Evolutionary conservation across 1,284 basidiomycete species (phyloP).

Genomic region (Moesziomyces sp.): DNA sequence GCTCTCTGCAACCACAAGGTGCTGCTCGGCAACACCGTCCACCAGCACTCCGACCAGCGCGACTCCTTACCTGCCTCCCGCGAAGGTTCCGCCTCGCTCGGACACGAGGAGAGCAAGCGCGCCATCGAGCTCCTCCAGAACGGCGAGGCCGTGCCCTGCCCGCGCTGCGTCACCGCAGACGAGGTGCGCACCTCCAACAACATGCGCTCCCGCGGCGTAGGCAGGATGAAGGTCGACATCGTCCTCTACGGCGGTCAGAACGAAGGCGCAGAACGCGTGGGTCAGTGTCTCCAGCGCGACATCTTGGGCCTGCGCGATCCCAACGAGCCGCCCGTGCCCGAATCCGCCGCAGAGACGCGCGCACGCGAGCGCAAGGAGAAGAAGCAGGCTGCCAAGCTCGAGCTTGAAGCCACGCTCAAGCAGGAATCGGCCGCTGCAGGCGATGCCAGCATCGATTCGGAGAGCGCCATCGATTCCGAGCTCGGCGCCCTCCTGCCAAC

Average conservation of each 20-base stretch:
- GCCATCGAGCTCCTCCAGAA: slow-evolving; percentile 61
- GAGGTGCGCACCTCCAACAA: slow-evolving; percentile 78
- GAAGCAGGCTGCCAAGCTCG: slow-evolving; percentile 24
- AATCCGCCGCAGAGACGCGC: slow-evolving; percentile 51
- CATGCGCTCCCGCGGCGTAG: slow-evolving; percentile 83
- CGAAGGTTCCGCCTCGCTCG: slow-evolving; percentile 37
- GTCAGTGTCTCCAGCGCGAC: slow-evolving; percentile 65
- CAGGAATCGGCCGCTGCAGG: not conserved
- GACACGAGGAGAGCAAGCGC: slow-evolving; percentile 38
- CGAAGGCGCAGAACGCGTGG: slow-evolving; percentile 81
- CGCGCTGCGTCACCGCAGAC: slow-evolving; percentile 79
- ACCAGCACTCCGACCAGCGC: slow-evolving; percentile 20
- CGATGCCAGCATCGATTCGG: slow-evolving; percentile 34
- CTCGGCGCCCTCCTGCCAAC: slow-evolving; percentile 12
- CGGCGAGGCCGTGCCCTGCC: slow-evolving; percentile 80
- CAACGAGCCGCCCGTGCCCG: slow-evolving; percentile 61
- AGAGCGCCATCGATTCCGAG: slow-evolving; percentile 27
- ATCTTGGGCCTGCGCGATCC: slow-evolving; percentile 64
- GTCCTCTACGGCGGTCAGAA: slow-evolving; percentile 93
- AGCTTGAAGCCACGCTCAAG: slow-evolving; percentile 3
- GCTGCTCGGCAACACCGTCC: slow-evolving; percentile 41
- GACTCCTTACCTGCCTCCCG: slow-evolving; percentile 21
- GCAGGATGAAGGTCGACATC: slow-evolving; percentile 83
- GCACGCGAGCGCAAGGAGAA: slow-evolving; percentile 51
- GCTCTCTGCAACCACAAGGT: slow-evolving; percentile 77